Evolutionary conservation across 768 basidiomycete genomes (phyloP).

Genomic region (Rhodotorula graminis): DNA sequence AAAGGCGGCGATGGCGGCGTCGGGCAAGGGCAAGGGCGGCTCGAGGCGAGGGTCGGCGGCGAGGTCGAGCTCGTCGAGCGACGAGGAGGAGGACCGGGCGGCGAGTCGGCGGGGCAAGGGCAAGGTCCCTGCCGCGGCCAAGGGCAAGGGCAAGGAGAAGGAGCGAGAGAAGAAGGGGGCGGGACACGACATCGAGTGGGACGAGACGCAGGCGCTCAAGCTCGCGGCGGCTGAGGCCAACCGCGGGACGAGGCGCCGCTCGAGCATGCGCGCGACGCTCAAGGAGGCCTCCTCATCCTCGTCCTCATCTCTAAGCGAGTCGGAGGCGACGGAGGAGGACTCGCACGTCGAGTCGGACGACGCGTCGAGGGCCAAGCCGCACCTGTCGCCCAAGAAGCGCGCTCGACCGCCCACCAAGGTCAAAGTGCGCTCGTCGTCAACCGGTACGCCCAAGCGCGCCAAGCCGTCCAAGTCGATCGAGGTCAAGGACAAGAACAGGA

Average conservation of each 20-base stretch:
- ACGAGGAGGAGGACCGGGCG: neutral
- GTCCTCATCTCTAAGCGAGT: too few relatives aligned
- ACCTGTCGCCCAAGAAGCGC: neutral
- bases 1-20: neutral
- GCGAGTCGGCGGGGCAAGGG: neutral
- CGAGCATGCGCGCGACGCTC: neutral
- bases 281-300: neutral
- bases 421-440: neutral
- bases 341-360: neutral
- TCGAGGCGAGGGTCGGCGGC: neutral
- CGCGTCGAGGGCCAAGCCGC: neutral
- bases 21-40: neutral
- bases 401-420: neutral
- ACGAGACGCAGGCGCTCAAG: neutral
- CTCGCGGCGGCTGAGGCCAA: neutral
- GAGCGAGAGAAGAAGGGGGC: neutral
- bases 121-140: too few relatives aligned
- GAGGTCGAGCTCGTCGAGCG: neutral
- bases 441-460: neutral
- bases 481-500: neutral
- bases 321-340: neutral
- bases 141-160: neutral
- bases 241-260: neutral
- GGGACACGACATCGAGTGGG: too few relatives aligned
- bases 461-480: neutral